A percentile compares a stretch with the other conserved stretches of the same genome.
phyloP scores from a whole-genome alignment of 2,329 filamentous ascomycete genomes.

The Fusarium sp. region DNA sequence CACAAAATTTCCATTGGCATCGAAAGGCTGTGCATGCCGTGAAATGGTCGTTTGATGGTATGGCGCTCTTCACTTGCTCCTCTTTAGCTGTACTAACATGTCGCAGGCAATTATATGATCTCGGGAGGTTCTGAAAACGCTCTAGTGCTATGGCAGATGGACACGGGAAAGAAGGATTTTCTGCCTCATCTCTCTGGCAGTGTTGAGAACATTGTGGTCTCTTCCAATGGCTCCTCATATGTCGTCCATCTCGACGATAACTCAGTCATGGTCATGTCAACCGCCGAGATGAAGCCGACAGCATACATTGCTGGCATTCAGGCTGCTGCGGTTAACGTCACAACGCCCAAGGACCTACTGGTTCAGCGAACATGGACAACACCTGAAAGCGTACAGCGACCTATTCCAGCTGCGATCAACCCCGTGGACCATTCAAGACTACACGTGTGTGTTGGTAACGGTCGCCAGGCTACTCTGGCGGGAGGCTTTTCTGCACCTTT shows the following conservation, averaged over 20 bases:
- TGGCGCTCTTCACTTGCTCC: slow-evolving; percentile 6
- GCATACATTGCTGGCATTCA: slow-evolving; percentile 88
- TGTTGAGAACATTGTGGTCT: slow-evolving; percentile 87
- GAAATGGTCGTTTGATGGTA: slow-evolving; percentile 94
- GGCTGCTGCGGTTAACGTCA: slow-evolving; percentile 63
- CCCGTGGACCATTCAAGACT: slow-evolving; percentile 72
- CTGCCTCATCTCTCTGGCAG: slow-evolving; percentile 90
- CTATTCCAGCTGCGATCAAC: slow-evolving; percentile 70
- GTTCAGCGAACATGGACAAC: slow-evolving; percentile 63
- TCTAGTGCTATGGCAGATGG: slow-evolving; percentile 91
- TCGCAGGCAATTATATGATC: slow-evolving; percentile 86
- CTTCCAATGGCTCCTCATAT: slow-evolving; percentile 81
- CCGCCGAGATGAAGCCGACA: slow-evolving; percentile 85
- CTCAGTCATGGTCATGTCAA: slow-evolving; percentile 89
- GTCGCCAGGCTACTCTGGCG: slow-evolving; percentile 66
- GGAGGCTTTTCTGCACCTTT: slow-evolving; percentile 63
- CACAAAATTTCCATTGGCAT: slow-evolving; percentile 89
- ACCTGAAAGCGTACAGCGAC: slow-evolving; percentile 57
- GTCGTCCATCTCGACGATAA: slow-evolving; percentile 90
- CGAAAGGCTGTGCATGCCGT: slow-evolving; percentile 82
- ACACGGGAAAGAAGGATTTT: slow-evolving; percentile 83
- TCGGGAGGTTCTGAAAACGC: slow-evolving; percentile 93
- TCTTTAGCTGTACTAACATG: slow-evolving; percentile 46
- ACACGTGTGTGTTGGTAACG: slow-evolving; percentile 73
- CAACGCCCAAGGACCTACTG: slow-evolving; percentile 62